phyloP scores from a whole-genome alignment of 148 eudicot species.

The Rheum nobile region DNA sequence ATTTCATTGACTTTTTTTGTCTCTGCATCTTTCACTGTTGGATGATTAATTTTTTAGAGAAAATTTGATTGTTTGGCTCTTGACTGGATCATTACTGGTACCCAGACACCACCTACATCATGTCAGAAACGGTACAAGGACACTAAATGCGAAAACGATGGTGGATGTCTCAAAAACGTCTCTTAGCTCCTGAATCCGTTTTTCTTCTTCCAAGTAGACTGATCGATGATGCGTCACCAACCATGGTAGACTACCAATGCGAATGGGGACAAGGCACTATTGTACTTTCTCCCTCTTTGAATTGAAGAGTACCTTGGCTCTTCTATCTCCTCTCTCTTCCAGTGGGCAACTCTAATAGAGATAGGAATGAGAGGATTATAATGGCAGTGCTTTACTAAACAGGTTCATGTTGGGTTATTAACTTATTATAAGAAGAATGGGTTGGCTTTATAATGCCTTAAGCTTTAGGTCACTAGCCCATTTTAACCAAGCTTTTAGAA shows the following conservation, averaged over 20 bases:
- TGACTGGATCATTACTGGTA: too few species aligned
- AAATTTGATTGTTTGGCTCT: too few species aligned
- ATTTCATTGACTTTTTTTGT: too few species aligned
- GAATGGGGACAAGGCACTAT: neutral
- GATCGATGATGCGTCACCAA: neutral
- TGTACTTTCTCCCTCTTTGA: too few species aligned
- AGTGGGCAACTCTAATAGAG: neutral
- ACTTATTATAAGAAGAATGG: neutral
- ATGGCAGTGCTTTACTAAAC: neutral
- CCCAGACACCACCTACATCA: too few species aligned
- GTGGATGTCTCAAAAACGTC: constrained; percentile 2
- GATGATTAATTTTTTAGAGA: too few species aligned
- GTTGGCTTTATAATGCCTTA: neutral
- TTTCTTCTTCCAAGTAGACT: neutral
- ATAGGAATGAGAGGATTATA: neutral
- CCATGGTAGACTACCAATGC: neutral
- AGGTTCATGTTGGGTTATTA: neutral
- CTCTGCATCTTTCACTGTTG: too few species aligned
- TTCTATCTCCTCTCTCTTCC: too few species aligned
- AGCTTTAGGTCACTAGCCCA: neutral
- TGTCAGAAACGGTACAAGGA: too few species aligned
- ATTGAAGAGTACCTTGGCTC: too few species aligned
- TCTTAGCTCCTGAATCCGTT: neutral
- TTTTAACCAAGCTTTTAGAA: neutral
- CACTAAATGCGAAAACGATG: too few species aligned